A percentile compares a stretch with the other conserved stretches of the same genome.
These are phyloP conservation scores for Phytophthora vignae DNA, from an alignment of 352 stramenopile species.

Conservation along the genomic window DNA sequence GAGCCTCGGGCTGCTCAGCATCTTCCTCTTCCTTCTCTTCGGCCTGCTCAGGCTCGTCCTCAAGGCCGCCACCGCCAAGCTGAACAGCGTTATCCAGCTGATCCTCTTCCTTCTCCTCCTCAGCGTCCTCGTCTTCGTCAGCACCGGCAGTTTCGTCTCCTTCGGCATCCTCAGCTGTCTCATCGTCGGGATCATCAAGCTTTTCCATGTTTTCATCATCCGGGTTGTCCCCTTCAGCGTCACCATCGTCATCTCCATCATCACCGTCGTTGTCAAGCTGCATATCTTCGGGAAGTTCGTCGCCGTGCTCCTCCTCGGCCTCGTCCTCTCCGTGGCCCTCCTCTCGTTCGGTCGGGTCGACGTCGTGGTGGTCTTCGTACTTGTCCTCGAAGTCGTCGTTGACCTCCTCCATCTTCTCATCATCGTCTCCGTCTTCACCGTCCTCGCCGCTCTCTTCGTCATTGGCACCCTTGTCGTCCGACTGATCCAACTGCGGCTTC, in stretches of 20 bases:
- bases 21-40: conserved; percentile 73
- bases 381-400: conserved; percentile 93
- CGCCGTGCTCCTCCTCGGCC: conserved; percentile 66
- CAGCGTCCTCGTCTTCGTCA: conserved; percentile 60
- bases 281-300: conserved; percentile 88
- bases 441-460: conserved; percentile 43
- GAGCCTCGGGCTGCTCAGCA: conserved; percentile 60
- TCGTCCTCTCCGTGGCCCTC: conserved; percentile 65
- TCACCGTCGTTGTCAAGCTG: conserved; percentile 77
- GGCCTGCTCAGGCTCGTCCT: conserved; percentile 77
- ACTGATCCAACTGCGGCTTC: conserved; percentile 59
- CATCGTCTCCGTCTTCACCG: conserved; percentile 52
- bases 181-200: conserved; percentile 62
- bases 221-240: conserved; percentile 48
- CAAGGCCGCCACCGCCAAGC: conserved; percentile 72
- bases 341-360: conserved; percentile 66
- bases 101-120: conserved; percentile 79
- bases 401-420: conserved; percentile 85
- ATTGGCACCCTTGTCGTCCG: conserved; percentile 49
- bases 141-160: conserved; percentile 46
- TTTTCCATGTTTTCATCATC: conserved; percentile 67
- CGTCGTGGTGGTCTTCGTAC: conserved; percentile 78
- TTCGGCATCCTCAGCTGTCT: conserved; percentile 45
- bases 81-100: conserved; percentile 72
- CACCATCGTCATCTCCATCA: conserved; percentile 47